Conservation (phyloP, 768 basidiomycete genomes). For the Phylloporus sp. region DNA sequence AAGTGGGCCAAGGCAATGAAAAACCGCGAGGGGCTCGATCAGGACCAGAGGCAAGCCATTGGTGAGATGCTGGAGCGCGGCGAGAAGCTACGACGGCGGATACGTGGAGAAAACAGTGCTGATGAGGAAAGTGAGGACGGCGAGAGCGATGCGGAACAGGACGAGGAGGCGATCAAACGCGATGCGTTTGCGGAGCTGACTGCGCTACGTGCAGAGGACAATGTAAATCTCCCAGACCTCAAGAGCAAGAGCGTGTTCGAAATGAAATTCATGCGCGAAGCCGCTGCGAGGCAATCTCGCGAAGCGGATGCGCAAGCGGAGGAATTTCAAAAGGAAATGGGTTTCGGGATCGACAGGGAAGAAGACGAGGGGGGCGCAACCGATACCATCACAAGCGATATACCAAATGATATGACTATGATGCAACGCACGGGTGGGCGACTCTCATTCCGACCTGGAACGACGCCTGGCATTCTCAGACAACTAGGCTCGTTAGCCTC, state of each 20-base stretch:
- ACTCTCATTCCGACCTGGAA: constrained; percentile 56
- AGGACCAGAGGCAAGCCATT: constrained; percentile 63
- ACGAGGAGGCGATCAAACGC: constrained; percentile 51
- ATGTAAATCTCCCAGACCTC: constrained; percentile 18
- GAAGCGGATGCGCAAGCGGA: constrained; percentile 61
- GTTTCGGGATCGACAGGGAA: constrained; percentile 34
- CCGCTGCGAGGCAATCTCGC: constrained; percentile 61
- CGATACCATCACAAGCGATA: constrained; percentile 26
- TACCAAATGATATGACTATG: constrained; percentile 32
- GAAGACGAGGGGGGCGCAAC: constrained; percentile 31
- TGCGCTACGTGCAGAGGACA: constrained; percentile 41
- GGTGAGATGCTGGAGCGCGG: constrained; percentile 82
- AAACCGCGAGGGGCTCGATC: constrained; percentile 62
- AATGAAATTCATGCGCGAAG: constrained; percentile 99
- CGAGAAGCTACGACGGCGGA: constrained; percentile 74
- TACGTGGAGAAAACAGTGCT: constrained; percentile 63
- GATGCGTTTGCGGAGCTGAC: constrained; percentile 77
- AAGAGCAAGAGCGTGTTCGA: constrained; percentile 73
- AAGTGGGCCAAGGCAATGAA: constrained; percentile 83
- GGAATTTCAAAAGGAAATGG: constrained; percentile 71
- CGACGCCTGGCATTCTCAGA: constrained; percentile 12
- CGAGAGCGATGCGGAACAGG: constrained; percentile 36
- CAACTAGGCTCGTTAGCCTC: constrained; percentile 36
- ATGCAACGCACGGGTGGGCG: constrained; percentile 66
- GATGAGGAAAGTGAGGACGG: constrained; percentile 49